Conservation (phyloP, 164 flowering plant genomes). For the Vitis labrusca region DNA sequence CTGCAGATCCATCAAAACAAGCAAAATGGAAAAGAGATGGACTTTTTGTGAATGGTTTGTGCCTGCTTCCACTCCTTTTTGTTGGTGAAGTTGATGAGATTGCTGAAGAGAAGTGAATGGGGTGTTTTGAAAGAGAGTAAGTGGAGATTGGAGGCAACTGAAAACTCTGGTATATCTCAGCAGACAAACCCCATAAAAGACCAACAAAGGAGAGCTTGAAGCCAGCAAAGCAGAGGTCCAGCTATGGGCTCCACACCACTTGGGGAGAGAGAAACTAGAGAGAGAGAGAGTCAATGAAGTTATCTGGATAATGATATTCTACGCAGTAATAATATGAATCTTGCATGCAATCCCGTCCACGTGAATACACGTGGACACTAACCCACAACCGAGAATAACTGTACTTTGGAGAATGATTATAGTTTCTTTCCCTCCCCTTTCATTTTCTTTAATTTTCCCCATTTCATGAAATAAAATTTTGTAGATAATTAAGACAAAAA, state of each 20-base stretch:
- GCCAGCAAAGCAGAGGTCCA: conserved; percentile 46
- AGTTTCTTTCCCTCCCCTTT: too few species aligned
- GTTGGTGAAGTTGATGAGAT: conserved; percentile 5
- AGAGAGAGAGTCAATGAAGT: conserved; percentile 3
- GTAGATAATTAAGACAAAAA: too few species aligned
- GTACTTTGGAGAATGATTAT: too few species aligned
- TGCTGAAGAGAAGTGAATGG: conserved; percentile 3
- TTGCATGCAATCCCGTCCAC: neutral
- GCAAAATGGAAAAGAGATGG: neutral
- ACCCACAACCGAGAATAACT: too few species aligned
- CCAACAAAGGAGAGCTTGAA: conserved; percentile 34
- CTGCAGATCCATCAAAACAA: conserved; percentile 19
- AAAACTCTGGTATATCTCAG: conserved; percentile 4
- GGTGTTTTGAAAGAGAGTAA: conserved; percentile 2
- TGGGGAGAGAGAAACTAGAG: neutral
- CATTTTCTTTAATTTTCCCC: too few species aligned
- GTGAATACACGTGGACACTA: conserved; percentile 1
- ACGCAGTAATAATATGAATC: neutral
- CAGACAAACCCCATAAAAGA: conserved; percentile 45
- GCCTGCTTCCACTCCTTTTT: too few species aligned
- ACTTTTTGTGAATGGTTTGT: neutral
- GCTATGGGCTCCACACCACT: conserved; percentile 31
- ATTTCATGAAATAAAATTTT: too few species aligned
- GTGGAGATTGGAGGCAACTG: neutral
- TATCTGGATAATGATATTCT: neutral